Evolutionary conservation across 164 flowering plant genomes (phyloP).

Genomic region (Saururus chinensis): DNA sequence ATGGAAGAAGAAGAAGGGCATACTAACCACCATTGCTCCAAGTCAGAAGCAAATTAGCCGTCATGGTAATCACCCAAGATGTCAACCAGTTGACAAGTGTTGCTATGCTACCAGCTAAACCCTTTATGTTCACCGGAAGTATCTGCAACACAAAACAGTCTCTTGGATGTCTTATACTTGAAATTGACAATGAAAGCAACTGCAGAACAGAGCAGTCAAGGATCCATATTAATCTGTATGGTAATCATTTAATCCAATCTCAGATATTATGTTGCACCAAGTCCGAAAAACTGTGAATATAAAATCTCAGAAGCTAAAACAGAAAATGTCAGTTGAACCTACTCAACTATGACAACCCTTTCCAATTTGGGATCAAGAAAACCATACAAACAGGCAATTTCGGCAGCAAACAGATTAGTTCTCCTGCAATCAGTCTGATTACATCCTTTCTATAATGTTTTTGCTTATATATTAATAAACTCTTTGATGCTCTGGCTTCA

Average conservation of each 20-base stretch:
- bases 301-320: neutral
- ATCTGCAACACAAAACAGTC: constrained; percentile 34
- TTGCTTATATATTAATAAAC: no score
- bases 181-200: no score
- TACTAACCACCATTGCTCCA: constrained; percentile 62
- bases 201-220: no score
- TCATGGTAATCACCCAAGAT: constrained; percentile 51
- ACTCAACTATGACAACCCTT: neutral
- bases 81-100: constrained; percentile 56
- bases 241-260: no score
- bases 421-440: no score
- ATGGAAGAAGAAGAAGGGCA: neutral
- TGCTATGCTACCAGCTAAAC: constrained; percentile 88
- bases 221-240: no score
- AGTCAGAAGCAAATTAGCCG: constrained; percentile 46
- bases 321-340: neutral
- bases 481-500: no score
- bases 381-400: neutral
- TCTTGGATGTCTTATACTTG: neutral
- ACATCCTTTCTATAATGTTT: no score
- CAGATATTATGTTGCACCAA: no score
- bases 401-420: no score
- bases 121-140: constrained; percentile 79
- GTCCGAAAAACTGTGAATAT: no score
- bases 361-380: neutral